Evolutionary conservation across 345 rosid species (phyloP).

Genomic region (Corchorus olitorius): DNA sequence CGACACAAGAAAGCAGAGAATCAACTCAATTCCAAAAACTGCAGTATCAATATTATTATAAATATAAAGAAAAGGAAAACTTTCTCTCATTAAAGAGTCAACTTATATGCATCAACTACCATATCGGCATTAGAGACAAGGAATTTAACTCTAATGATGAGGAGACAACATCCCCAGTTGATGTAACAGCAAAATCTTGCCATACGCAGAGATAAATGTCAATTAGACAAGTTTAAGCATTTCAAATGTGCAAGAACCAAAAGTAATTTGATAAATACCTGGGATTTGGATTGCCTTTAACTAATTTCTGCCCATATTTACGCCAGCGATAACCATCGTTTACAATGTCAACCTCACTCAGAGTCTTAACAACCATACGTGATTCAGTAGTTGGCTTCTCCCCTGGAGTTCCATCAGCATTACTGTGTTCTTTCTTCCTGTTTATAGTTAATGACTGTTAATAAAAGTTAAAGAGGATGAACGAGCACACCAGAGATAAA

Average conservation of each 20-base stretch:
- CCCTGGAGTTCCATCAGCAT: slow-evolving; percentile 36
- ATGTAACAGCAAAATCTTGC: no score
- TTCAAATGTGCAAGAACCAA: not conserved
- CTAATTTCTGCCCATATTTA: slow-evolving; percentile 95
- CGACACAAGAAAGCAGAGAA: slow-evolving; percentile 20
- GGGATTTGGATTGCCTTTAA: slow-evolving; percentile 95
- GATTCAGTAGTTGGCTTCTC: slow-evolving; percentile 58
- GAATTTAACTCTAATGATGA: not conserved
- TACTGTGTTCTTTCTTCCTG: slow-evolving; percentile 71
- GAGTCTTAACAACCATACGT: slow-evolving; percentile 62
- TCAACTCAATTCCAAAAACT: not conserved
- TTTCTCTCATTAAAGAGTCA: not conserved
- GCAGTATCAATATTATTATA: no score
- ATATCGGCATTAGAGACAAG: not conserved
- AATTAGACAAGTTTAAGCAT: no score
- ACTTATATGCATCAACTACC: not conserved
- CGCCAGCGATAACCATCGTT: slow-evolving; percentile 99
- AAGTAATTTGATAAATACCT: slow-evolving; percentile 46
- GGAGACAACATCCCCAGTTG: not conserved
- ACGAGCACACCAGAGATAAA: slow-evolving; percentile 8
- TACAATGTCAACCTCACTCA: slow-evolving; percentile 62
- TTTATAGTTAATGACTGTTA: slow-evolving; percentile 20
- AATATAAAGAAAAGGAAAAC: no score
- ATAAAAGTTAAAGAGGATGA: slow-evolving; percentile 14
- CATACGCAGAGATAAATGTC: no score